A percentile compares a stretch with the other conserved stretches of the same genome.
phyloP scores from a whole-genome alignment of 495 filamentous ascomycete genomes.

The Evansstolkia leycettana region DNA sequence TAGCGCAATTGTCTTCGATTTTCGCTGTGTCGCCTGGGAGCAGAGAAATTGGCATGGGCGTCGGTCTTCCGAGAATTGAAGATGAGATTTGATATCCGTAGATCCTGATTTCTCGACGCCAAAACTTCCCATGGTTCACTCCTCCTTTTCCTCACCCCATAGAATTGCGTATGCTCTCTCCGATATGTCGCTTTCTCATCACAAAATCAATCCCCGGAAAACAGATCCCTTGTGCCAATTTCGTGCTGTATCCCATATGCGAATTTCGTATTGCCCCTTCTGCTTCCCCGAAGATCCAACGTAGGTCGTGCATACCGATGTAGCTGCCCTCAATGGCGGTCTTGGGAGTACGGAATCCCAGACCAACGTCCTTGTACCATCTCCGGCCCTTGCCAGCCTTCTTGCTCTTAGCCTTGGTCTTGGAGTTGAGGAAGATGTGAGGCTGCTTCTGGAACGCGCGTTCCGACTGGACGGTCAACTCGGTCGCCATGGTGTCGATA shows the following conservation, averaged over 20 bases:
- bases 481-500: constrained; percentile 87
- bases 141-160: neutral
- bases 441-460: constrained; percentile 99
- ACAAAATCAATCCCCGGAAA: neutral
- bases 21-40: neutral
- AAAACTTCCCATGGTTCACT: neutral
- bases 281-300: constrained; percentile 12
- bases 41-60: constrained; percentile 5
- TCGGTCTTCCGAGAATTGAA: constrained; percentile 4
- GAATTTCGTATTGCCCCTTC: constrained; percentile 2
- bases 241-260: neutral
- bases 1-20: constrained; percentile 12
- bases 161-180: neutral
- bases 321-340: constrained; percentile 95
- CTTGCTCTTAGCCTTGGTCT: constrained; percentile 76
- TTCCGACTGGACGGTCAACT: constrained; percentile 96
- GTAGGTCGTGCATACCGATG: constrained; percentile 70
- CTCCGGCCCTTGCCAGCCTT: constrained; percentile 78
- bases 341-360: constrained; percentile 97
- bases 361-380: constrained; percentile 99
- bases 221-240: neutral
- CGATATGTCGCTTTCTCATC: neutral
- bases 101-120: constrained; percentile 10
- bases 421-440: constrained; percentile 96
- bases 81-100: constrained; percentile 4